These are phyloP conservation scores for Syncephalis plumigaleata DNA, from an alignment of 371 early-diverging fungal species.

Conservation along the genomic window DNA sequence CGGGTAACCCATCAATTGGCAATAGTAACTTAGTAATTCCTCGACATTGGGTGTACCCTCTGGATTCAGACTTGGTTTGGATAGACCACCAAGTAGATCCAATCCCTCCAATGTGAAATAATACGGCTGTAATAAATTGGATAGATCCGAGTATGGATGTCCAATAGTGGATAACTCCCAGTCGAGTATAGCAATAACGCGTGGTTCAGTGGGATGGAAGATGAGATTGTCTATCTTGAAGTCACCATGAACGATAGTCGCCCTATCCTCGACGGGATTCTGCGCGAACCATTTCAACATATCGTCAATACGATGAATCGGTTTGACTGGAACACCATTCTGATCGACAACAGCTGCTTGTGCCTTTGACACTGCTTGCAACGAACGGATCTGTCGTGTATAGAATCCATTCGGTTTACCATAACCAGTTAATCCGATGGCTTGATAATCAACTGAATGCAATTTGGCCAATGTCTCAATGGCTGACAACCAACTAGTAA, in stretches of 20 bases:
- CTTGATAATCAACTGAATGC: conserved; percentile 46
- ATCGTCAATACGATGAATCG: conserved; percentile 43
- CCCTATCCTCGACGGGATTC: conserved; percentile 47
- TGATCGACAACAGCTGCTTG: conserved; percentile 49
- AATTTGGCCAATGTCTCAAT: conserved; percentile 60
- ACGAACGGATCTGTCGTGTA: conserved; percentile 55
- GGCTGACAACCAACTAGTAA: conserved; percentile 45
- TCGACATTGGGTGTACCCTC: conserved; percentile 19
- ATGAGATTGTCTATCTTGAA: conserved; percentile 75
- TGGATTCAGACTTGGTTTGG: conserved; percentile 5
- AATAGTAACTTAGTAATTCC: conserved; percentile 40
- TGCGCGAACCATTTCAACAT: conserved; percentile 54
- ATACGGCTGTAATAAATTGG: conserved; percentile 67
- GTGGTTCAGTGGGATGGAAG: conserved; percentile 60
- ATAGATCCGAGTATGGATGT: conserved; percentile 80
- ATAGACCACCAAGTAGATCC: too few species aligned
- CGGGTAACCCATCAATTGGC: conserved; percentile 20
- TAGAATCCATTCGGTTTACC: conserved; percentile 61
- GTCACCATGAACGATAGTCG: conserved; percentile 80
- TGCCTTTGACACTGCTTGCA: conserved; percentile 39
- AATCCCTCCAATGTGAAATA: conserved; percentile 20
- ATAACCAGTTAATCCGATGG: conserved; percentile 50
- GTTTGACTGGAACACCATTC: conserved; percentile 35
- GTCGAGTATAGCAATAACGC: conserved; percentile 81
- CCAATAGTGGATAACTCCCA: conserved; percentile 93